Base-by-base conservation (phyloP, 352 stramenopile species). In the Thalassiosira livingstoniorum region DNA sequence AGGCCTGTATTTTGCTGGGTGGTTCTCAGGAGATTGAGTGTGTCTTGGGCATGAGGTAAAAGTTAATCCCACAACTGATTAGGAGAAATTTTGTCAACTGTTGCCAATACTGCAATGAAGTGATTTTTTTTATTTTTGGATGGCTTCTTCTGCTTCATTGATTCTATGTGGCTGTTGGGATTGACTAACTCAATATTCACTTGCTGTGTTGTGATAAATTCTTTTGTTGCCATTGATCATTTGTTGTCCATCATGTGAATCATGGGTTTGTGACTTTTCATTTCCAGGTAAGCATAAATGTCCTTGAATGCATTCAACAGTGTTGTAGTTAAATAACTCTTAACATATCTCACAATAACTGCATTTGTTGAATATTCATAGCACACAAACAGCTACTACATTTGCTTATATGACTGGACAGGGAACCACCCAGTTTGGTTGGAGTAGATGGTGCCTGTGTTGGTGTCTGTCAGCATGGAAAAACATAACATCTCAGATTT, bases 281-380 rank as follows among this genome's bases (percentile, higher is more conserved):
- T 27, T 47, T 18, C 60, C 7, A 78, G 27, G n/a, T 70, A 47
- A 55, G 25, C 5, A 2, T 61, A 71, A 25, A 63, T 29, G 23
- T 61, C n/a, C 42, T 72, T 2, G 35, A 79, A 79, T 11, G 71
- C 71, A 25, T 62, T 60, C 1, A 72, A n/a, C 0, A 73, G 15
- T 25, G 31, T 23, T 29, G 10, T 27, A 58, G 32, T 43, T 5
- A 39, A 58, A 2, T 27, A 7, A 51, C 42, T 25, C 32, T 27
- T 42, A 13, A 84, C 62, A 2, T 77, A 60, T 13, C 47, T 15
- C 0, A 61, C 78, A 39, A 81, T 58, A 15, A 84, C 85, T 37
- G 43, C 43, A 51, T 89, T 89, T 0, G 31, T 77, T 21, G 85
- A 68, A 51, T 86, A 83, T 32, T 86, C 68, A 34, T 90, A 91